phyloP scores from a whole-genome alignment of 331 rosid species.

The Quercus tomentella region DNA sequence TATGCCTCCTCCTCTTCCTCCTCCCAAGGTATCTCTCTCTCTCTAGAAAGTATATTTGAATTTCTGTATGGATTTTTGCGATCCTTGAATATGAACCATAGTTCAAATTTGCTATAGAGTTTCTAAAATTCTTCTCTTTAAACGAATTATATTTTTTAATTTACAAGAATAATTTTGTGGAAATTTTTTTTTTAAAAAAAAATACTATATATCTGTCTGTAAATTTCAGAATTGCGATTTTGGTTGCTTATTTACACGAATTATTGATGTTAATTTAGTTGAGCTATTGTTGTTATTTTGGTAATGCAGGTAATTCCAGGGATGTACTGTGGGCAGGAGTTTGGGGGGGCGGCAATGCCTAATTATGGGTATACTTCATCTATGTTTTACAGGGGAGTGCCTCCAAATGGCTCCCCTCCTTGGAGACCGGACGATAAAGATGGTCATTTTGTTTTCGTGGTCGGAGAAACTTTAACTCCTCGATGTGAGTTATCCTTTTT shows the following conservation, averaged over 20 bases:
- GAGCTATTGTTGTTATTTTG: neutral
- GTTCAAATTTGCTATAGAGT: neutral
- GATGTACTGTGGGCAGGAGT: constrained; percentile 52
- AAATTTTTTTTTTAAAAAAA: neutral
- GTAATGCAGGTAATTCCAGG: constrained; percentile 51
- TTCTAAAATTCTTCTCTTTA: neutral
- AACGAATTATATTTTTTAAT: neutral
- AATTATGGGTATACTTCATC: constrained; percentile 48
- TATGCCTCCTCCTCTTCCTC: constrained; percentile 54
- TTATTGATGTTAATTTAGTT: neutral
- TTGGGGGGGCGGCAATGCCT: constrained; percentile 45
- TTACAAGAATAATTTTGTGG: neutral
- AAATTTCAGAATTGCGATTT: neutral
- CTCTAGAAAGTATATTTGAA: too few species aligned
- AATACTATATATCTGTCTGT: neutral
- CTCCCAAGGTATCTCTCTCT: constrained; percentile 57
- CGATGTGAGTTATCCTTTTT: constrained; percentile 46
- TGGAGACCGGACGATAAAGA: constrained; percentile 86
- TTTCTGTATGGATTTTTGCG: neutral
- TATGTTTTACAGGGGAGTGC: constrained; percentile 48
- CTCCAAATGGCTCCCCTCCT: constrained; percentile 68
- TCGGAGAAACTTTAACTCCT: constrained; percentile 72
- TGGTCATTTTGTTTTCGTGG: constrained; percentile 59
- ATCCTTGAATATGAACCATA: neutral
- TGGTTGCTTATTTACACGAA: neutral